Percentiles rank a stretch among this genome's conserved stretches.
phyloP scores from a whole-genome alignment of 2,329 filamentous ascomycete genomes.

The Ceratocystis huliohia region DNA sequence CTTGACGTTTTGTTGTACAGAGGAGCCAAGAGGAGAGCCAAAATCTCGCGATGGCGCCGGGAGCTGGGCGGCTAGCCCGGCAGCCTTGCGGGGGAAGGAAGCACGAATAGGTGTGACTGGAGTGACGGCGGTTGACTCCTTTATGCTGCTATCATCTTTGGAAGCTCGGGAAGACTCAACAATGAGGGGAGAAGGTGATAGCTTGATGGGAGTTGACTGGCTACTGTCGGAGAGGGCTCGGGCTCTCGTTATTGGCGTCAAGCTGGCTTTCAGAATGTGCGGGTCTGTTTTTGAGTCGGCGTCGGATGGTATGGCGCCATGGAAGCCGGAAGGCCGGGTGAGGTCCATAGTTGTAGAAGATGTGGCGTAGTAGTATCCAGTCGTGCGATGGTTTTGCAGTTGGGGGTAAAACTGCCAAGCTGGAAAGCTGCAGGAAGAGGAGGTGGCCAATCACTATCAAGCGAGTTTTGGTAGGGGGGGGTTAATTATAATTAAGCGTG shows the following conservation, averaged over 20 bases:
- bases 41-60: slow-evolving; percentile 10
- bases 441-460: not conserved
- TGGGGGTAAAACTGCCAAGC: too few species aligned
- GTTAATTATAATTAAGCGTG: not conserved
- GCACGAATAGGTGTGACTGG: slow-evolving; percentile 64
- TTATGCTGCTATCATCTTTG: slow-evolving; percentile 54
- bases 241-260: slow-evolving; percentile 11
- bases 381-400: not conserved
- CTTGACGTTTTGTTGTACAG: not conserved
- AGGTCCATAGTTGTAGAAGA: slow-evolving; percentile 10
- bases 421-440: not conserved
- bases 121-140: slow-evolving; percentile 27
- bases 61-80: slow-evolving; percentile 7
- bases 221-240: slow-evolving; percentile 19
- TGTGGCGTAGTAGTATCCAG: not conserved
- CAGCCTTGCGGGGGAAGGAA: slow-evolving; percentile 44
- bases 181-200: slow-evolving; percentile 47
- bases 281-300: not conserved
- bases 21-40: slow-evolving; percentile 12
- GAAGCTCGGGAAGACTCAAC: slow-evolving; percentile 42
- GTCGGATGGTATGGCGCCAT: slow-evolving; percentile 4
- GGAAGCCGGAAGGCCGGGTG: not conserved
- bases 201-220: slow-evolving; percentile 36
- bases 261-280: not conserved
- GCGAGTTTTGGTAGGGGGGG: not conserved